Evolutionary conservation across 352 stramenopile species (phyloP), one percentile per base, ranked within the genome.

Genomic region (Phytophthora nicotianae): DNA sequence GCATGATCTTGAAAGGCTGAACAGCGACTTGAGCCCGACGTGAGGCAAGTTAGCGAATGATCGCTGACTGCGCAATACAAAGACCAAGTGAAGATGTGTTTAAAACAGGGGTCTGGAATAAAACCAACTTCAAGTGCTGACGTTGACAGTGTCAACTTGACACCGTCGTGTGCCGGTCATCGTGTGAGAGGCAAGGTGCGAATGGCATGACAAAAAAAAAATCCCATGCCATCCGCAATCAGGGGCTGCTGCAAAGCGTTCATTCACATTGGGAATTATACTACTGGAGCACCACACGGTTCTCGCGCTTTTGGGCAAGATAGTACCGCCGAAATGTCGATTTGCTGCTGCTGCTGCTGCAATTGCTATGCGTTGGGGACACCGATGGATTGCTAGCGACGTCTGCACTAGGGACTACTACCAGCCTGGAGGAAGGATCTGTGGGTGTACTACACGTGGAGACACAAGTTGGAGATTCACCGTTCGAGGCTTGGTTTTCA

Each of bases 291-390:
- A 61, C 21, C 19, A 46, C 40, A 50, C 56, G 59, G 21, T 49
- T 58, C 20, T 52, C 62, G 55, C 43, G 58, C 47, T 72, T 72
- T 21, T 63, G 51, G 9, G 70, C 61, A 24, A 81, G 60, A 47
- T 81, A 81, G 50, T 81, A 81, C 35, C 70, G 55, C 20, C 70
- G 70, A 41, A 81, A 81, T 42, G 50, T 75, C 41, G 58, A 43
- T 42, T 65, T 68, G 29, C 46, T 66, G 16, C 29, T 49, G 21
- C 42, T 65, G 37, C 59, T 62, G 13, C 53, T 59, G 6, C 47
- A 64, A 21, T 37, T 53, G 35, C 57, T 71, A 37, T 70, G 60
- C 1, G 48, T 65, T 20, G 62, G 59, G 1, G 61, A 73, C 24
- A 48, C 47, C 27, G 33, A 51, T 16, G 61, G 14, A 5, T 56